Evolutionary conservation across 352 stramenopile genomes (phyloP), one percentile per base, ranked within the genome.

Genomic region (Peronospora belbahrii): DNA sequence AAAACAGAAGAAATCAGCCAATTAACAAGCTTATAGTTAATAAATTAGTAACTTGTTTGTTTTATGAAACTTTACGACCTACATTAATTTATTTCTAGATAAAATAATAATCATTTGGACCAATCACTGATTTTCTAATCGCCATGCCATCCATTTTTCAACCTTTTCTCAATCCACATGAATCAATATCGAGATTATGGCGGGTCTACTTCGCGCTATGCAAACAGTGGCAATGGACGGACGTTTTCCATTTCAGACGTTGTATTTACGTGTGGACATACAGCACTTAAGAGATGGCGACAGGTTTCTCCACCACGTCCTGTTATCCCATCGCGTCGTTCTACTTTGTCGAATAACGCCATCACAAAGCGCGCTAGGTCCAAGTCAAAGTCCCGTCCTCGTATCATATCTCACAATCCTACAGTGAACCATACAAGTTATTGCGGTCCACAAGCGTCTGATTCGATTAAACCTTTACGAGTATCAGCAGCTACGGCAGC

Each of bases 331-430:
- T 30, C 49, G 0, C 24, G 33, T 19, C 38, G 30, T 14, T 38
- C 52, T 19, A 24, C 50, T 4, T 14, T 17, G 15, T 49, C 48
- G 4, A 30, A 46, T 37, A n/a, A 9, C 4, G 31, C 59, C 17
- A 65, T 71, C 22, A 39, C 45, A 23, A 65, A 74, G 32, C 70
- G 73, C 37, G 56, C 56, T 30, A 69, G 70, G 9, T 83, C 72
- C 49, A 84, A 84, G 39, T 84, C 74, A 57, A 84, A 84, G 57
- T 80, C 72, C 0, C 67, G 61, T 22, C 58, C 56, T 3, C 60
- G 56, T 8, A 51, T 49, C 18, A 32, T 57, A 32, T 39, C 62
- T 18, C 58, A 35, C n/a, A n/a, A n/a, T n/a, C n/a, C n/a, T n/a
- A n/a, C n/a, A n/a, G n/a, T n/a, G n/a, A n/a, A n/a, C n/a, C n/a